Evolutionary conservation across 83 land plant genomes (phyloP).

Genomic region (Picea abies): DNA sequence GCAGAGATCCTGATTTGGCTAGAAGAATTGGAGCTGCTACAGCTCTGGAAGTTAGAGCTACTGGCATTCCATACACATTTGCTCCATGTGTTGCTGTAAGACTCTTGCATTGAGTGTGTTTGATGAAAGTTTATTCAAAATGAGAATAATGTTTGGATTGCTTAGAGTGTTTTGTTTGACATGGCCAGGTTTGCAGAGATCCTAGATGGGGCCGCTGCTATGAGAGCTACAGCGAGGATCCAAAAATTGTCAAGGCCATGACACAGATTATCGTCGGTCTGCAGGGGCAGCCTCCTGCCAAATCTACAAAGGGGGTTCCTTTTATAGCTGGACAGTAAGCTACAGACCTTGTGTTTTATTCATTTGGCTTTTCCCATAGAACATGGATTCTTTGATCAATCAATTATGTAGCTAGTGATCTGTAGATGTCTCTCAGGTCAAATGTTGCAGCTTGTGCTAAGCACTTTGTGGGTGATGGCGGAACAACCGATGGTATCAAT

Average conservation of each 20-base stretch:
- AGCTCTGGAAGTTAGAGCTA: slow-evolving; percentile 50
- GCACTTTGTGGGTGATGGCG: slow-evolving; percentile 85
- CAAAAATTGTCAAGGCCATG: slow-evolving; percentile 57
- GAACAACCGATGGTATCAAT: slow-evolving; percentile 57
- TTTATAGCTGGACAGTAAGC: slow-evolving; percentile 34
- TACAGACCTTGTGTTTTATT: neutral
- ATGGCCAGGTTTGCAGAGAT: slow-evolving; percentile 36
- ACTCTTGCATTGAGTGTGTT: neutral
- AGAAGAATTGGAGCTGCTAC: slow-evolving; percentile 44
- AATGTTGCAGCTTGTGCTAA: slow-evolving; percentile 77
- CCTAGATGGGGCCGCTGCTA: slow-evolving; percentile 86
- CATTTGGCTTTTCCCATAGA: neutral
- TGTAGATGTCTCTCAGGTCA: slow-evolving; percentile 25
- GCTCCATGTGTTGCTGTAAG: slow-evolving; percentile 52
- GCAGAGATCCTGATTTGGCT: slow-evolving; percentile 48
- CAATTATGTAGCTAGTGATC: too few relatives aligned
- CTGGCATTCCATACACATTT: slow-evolving; percentile 47
- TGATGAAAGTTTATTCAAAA: too few relatives aligned
- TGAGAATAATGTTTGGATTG: too few relatives aligned
- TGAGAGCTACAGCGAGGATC: slow-evolving; percentile 74
- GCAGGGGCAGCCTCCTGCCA: slow-evolving; percentile 56
- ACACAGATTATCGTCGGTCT: slow-evolving; percentile 70
- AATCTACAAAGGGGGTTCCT: slow-evolving; percentile 19
- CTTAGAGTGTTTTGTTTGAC: too few relatives aligned
- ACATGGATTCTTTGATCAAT: too few relatives aligned